Evolutionary conservation across 2,329 filamentous ascomycete genomes (phyloP).

Genomic region (Huntiella bhutanensis): DNA sequence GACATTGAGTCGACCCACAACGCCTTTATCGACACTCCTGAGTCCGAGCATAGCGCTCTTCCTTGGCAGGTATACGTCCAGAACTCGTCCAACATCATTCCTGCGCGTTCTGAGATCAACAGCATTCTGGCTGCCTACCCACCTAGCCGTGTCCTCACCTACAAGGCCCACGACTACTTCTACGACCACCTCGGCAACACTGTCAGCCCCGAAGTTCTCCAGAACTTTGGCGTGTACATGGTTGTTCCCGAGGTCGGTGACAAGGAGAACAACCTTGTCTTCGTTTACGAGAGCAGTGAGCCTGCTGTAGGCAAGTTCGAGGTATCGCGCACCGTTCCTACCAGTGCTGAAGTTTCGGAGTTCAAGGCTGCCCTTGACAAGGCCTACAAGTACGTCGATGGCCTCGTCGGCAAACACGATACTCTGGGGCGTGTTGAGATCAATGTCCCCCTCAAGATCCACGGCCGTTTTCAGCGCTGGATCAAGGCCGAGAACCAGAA

Average conservation of each 20-base stretch:
- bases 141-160: slow-evolving; percentile 46
- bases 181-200: slow-evolving; percentile 51
- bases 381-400: slow-evolving; percentile 36
- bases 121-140: slow-evolving; percentile 56
- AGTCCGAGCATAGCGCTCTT: slow-evolving; percentile 46
- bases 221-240: slow-evolving; percentile 53
- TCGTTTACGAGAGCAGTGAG: slow-evolving; percentile 55
- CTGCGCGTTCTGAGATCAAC: slow-evolving; percentile 56
- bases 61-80: slow-evolving; percentile 80
- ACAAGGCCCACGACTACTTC: slow-evolving; percentile 62
- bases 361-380: slow-evolving; percentile 38
- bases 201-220: slow-evolving; percentile 42
- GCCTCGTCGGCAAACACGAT: slow-evolving; percentile 40
- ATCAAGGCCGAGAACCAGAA: slow-evolving; percentile 47
- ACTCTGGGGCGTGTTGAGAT: slow-evolving; percentile 29
- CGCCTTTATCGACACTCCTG: slow-evolving; percentile 72
- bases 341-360: slow-evolving; percentile 30
- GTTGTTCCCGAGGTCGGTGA: slow-evolving; percentile 49
- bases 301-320: slow-evolving; percentile 28
- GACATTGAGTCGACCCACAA: slow-evolving; percentile 64
- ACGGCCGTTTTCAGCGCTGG: slow-evolving; percentile 42
- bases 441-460: slow-evolving; percentile 36
- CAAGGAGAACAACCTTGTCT: slow-evolving; percentile 40
- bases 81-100: slow-evolving; percentile 65
- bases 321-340: slow-evolving; percentile 27